A percentile compares a stretch with the other conserved stretches of the same genome.
Evolutionary conservation across 2,329 filamentous ascomycete species (phyloP).

Genomic region (Pestalotiopsis sp.): DNA sequence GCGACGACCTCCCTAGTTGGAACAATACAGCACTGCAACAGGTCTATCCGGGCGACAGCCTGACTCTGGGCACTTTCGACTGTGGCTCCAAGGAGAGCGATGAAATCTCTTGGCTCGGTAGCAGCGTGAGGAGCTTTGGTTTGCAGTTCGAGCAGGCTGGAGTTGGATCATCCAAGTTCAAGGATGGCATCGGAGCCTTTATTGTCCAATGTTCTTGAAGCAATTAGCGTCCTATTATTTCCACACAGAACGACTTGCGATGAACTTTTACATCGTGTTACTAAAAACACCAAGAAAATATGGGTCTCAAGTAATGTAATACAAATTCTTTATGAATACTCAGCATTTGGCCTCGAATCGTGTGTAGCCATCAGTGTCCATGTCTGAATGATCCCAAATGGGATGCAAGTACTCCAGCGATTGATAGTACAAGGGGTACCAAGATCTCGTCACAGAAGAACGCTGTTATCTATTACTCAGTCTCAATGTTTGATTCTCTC

Average conservation of each 20-base stretch:
- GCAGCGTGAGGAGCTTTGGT: slow-evolving; percentile 26
- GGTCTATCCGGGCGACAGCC: slow-evolving; percentile 27
- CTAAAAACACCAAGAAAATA: background rate
- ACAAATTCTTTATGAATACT: background rate
- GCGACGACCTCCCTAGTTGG: slow-evolving; percentile 20
- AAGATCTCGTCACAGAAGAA: no score
- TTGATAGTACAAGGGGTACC: no score
- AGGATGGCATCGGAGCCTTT: slow-evolving; percentile 30
- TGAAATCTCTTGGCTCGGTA: slow-evolving; percentile 27
- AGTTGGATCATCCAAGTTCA: slow-evolving; percentile 25
- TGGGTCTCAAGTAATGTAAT: background rate
- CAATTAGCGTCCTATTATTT: background rate
- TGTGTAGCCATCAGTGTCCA: background rate
- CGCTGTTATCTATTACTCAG: no score
- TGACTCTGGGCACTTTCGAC: slow-evolving; percentile 28
- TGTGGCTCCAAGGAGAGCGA: slow-evolving; percentile 18
- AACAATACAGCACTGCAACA: slow-evolving; percentile 27
- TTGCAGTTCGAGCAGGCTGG: slow-evolving; percentile 31
- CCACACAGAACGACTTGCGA: background rate
- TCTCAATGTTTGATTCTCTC: no score
- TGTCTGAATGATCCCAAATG: background rate
- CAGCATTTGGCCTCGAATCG: background rate
- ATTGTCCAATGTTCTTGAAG: slow-evolving; percentile 16
- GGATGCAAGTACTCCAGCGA: background rate
- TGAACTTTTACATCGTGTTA: background rate